Conservation (phyloP, 495 filamentous ascomycete genomes). For the Lasiosphaeria hispida region DNA sequence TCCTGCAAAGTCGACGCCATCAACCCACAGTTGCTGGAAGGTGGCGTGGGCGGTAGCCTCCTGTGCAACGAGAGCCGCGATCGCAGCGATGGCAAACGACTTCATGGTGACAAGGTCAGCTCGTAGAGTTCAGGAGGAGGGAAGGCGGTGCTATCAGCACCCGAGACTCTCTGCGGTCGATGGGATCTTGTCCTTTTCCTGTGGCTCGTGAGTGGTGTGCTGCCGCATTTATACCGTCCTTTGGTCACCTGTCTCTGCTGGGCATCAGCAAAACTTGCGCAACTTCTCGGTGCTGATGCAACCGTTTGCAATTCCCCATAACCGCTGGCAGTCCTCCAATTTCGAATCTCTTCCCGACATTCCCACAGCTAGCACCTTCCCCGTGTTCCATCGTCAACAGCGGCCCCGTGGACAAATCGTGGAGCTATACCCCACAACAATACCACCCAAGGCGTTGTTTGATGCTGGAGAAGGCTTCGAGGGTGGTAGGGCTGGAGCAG, state of each 20-base stretch:
- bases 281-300: background rate
- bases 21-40: constrained; percentile 53
- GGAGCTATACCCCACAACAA: constrained; percentile 15
- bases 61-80: constrained; percentile 32
- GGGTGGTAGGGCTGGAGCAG: background rate
- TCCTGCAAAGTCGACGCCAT: constrained; percentile 45
- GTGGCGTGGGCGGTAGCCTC: constrained; percentile 46
- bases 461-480: constrained; percentile 16
- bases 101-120: constrained; percentile 34
- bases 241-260: too few species aligned
- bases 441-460: constrained; percentile 16
- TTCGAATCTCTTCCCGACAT: constrained; percentile 5
- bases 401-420: constrained; percentile 19
- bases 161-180: too few species aligned
- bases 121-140: constrained; percentile 2
- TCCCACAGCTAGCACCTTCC: constrained; percentile 7
- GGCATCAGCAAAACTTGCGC: background rate
- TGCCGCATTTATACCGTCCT: too few species aligned
- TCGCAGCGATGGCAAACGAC: constrained; percentile 31
- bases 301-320: background rate
- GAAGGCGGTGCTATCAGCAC: background rate
- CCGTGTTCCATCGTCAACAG: constrained; percentile 8
- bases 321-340: constrained; percentile 19
- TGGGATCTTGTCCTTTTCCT: too few species aligned
- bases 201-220: too few species aligned